These are phyloP conservation scores for Penicillium coffeae DNA, from an alignment of 495 filamentous ascomycete species.

Conservation along the genomic window DNA sequence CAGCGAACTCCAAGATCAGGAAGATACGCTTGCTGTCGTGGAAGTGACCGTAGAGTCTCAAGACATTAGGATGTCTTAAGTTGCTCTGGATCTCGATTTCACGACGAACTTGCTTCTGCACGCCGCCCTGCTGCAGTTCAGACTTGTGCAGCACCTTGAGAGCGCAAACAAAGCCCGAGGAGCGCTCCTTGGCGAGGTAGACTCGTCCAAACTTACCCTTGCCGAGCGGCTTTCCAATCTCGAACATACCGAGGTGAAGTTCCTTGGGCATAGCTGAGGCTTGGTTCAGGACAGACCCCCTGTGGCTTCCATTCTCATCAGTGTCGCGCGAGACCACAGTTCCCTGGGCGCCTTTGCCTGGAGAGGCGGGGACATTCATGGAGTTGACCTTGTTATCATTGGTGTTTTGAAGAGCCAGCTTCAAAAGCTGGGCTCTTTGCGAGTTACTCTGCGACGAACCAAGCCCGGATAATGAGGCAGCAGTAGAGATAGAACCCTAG, in stretches of 20 bases:
- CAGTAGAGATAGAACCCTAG: slow-evolving; percentile 48
- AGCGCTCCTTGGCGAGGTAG: slow-evolving; percentile 88
- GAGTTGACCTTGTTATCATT: slow-evolving; percentile 53
- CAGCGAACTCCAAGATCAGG: slow-evolving; percentile 92
- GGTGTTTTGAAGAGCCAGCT: slow-evolving; percentile 75
- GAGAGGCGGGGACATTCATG: slow-evolving; percentile 32
- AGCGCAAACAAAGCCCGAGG: slow-evolving; percentile 88
- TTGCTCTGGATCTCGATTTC: slow-evolving; percentile 99
- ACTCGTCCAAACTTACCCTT: slow-evolving; percentile 98
- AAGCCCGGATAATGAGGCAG: slow-evolving; percentile 50
- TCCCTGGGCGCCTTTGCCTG: slow-evolving; percentile 32
- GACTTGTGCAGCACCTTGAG: slow-evolving; percentile 95
- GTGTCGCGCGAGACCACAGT: slow-evolving; percentile 43
- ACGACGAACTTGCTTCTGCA: slow-evolving; percentile 94
- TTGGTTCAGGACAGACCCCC: slow-evolving; percentile 56
- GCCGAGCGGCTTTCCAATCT: slow-evolving; percentile 91
- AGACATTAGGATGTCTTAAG: slow-evolving; percentile 91
- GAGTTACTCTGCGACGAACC: slow-evolving; percentile 54
- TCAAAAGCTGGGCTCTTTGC: slow-evolving; percentile 69
- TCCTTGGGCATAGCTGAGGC: slow-evolving; percentile 56
- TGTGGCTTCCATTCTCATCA: slow-evolving; percentile 55
- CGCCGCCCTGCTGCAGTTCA: slow-evolving; percentile 85
- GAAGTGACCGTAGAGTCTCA: slow-evolving; percentile 92
- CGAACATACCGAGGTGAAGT: slow-evolving; percentile 97
- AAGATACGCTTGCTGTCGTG: slow-evolving; percentile 96